Evolutionary conservation across 1,284 basidiomycete species (phyloP).

Genomic region (Cutaneotrichosporon mucoides): DNA sequence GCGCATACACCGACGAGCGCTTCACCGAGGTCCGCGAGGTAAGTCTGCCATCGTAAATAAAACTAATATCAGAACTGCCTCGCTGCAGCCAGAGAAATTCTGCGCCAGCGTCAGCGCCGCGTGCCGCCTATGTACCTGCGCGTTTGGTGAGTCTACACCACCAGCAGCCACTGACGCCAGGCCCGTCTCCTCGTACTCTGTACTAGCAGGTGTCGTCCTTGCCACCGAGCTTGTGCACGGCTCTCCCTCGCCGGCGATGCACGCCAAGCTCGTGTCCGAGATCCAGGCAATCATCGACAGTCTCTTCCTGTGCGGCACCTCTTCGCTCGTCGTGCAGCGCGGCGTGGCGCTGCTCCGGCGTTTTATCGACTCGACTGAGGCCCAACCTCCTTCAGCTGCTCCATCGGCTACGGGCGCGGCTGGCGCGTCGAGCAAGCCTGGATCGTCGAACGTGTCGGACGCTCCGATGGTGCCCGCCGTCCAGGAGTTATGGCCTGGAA

Average conservation of each 20-base stretch:
- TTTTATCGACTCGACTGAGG: slow-evolving; percentile 16
- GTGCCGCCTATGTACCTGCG: slow-evolving; percentile 33
- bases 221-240: slow-evolving; percentile 30
- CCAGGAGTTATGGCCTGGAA: slow-evolving; percentile 18
- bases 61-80: slow-evolving; percentile 25
- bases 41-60: no score
- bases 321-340: slow-evolving; percentile 23
- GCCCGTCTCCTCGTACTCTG: slow-evolving; percentile 28
- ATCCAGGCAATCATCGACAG: slow-evolving; percentile 17
- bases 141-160: slow-evolving; percentile 23
- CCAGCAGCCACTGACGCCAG: slow-evolving; percentile 9
- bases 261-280: slow-evolving; percentile 16
- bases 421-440: neutral
- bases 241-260: slow-evolving; percentile 14
- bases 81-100: slow-evolving; percentile 26
- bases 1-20: slow-evolving; percentile 27
- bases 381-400: neutral
- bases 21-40: slow-evolving; percentile 26
- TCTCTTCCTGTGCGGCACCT: slow-evolving; percentile 20
- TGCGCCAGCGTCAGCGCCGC: slow-evolving; percentile 21
- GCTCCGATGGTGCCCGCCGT: slow-evolving; percentile 7
- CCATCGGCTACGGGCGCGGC: neutral
- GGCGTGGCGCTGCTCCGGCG: slow-evolving; percentile 16
- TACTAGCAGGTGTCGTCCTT: slow-evolving; percentile 29
- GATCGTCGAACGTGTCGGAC: neutral